Evolutionary conservation across 2,329 filamentous ascomycete species (phyloP), one percentile per base, ranked within the genome.

Genomic region (Alternaria conjuncta): DNA sequence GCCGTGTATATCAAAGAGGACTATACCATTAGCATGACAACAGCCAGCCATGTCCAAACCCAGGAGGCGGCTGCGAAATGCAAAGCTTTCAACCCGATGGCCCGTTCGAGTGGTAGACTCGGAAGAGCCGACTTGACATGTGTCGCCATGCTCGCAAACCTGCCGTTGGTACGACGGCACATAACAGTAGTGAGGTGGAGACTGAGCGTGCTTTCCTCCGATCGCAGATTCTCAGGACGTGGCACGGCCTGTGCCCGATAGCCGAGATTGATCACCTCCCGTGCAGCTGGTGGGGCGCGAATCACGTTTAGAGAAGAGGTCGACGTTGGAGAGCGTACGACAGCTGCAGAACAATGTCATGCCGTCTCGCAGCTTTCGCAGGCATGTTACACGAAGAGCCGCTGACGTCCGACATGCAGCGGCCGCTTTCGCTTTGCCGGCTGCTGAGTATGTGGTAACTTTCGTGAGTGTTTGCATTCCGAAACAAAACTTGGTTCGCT

Each of bases 391-490:
- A 46, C 11, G 18, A 23, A 46, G 21, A 46, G 15, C 12, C 36
- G 15, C 36, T 53, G 20, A 9, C 4, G 2, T 55, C 15, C 41
- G 15, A 32, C 13, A 10, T 36, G 41, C 21, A 15, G 18, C 49
- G 41, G 20, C 12, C 21, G 30, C 20, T 5, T 9, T 50, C 21
- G 49, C 15, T 8, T 2, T 50, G 53, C n/a, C 10, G n/a, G 26
- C 12, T 63, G 60, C 32, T 65, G 18, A 53, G 45, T 8, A 13
- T 32, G 6, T 44, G 45, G 36, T 57, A 62, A 51, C 49, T 66
- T 60, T 63, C 25, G 26, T 60, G 53, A 41, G 55, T 28, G 60
- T 64, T 62, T 65, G 25, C 43, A 28, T 21, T 56, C n/a, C 36
- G 49, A 62, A 51, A 36, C 56, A 26, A 47, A 21, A 47, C 15